phyloP scores from a whole-genome alignment of 2,329 filamentous ascomycete species.

The Chrysoporthe cubensis region DNA sequence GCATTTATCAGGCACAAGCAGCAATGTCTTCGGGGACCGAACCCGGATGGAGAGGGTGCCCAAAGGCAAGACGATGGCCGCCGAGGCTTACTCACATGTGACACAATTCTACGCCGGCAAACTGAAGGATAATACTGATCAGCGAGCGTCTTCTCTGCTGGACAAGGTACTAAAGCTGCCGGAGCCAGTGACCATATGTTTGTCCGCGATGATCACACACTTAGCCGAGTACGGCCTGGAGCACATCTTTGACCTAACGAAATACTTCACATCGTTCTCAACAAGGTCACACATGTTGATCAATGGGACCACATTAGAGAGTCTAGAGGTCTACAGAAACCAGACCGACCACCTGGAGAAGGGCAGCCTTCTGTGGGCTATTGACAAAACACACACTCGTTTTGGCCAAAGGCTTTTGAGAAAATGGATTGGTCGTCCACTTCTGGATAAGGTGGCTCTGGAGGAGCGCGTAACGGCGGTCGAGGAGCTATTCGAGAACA shows the following conservation, averaged over 20 bases:
- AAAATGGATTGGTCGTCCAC: conserved; percentile 92
- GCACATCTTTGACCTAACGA: conserved; percentile 94
- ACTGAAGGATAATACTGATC: conserved; percentile 65
- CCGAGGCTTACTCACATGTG: conserved; percentile 85
- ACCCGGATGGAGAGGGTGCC: conserved; percentile 81
- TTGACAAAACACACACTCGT: conserved; percentile 88
- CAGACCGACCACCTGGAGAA: conserved; percentile 83
- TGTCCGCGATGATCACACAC: conserved; percentile 96
- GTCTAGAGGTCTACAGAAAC: conserved; percentile 94
- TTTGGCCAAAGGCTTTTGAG: conserved; percentile 86
- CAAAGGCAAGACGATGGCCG: conserved; percentile 79
- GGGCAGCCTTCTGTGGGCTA: conserved; percentile 92
- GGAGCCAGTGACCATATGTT: conserved; percentile 84
- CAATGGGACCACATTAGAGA: conserved; percentile 92
- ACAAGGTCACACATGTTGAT: conserved; percentile 93
- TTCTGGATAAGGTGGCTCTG: conserved; percentile 75
- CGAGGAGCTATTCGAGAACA: conserved; percentile 76
- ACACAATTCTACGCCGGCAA: conserved; percentile 91
- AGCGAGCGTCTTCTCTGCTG: conserved; percentile 67
- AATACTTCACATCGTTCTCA: conserved; percentile 96
- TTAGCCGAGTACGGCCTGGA: conserved; percentile 90
- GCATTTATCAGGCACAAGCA: conserved; percentile 86
- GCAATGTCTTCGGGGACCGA: conserved; percentile 89
- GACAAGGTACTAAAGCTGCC: conserved; percentile 86
- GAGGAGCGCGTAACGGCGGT: conserved; percentile 83